Percentiles rank a stretch among this genome's conserved stretches.
These are phyloP conservation scores for Sporothrix humicola DNA, from an alignment of 2,329 filamentous ascomycete species.

Conservation along the genomic window DNA sequence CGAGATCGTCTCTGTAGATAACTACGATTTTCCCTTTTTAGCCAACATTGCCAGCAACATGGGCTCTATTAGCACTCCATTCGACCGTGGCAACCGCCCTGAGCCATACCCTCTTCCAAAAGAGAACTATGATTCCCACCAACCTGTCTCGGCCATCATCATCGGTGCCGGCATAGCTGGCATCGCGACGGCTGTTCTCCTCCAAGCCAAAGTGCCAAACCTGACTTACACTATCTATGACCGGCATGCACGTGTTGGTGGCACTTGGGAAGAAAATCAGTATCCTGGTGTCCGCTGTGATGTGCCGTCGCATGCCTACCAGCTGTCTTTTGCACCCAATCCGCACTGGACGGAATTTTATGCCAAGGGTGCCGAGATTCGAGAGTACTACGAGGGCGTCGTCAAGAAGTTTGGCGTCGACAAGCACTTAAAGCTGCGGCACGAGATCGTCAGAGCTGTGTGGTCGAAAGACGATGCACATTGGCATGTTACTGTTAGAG, in stretches of 20 bases:
- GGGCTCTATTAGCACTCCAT: background rate
- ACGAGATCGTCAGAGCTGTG: background rate
- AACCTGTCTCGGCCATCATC: conserved; percentile 30
- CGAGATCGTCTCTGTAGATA: too few species aligned
- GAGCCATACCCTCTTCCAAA: conserved; percentile 6
- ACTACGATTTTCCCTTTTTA: too few species aligned
- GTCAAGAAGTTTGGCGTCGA: conserved; percentile 26
- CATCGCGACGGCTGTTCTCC: conserved; percentile 43
- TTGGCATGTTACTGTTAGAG: conserved; percentile 3
- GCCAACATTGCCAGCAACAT: background rate
- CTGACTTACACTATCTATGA: conserved; percentile 34
- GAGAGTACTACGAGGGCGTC: conserved; percentile 34
- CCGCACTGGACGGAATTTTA: conserved; percentile 37
- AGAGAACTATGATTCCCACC: background rate
- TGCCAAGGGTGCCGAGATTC: conserved; percentile 37
- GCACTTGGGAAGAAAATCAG: conserved; percentile 55
- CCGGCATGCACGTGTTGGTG: conserved; percentile 6
- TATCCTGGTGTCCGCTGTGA: conserved; percentile 45
- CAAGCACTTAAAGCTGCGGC: conserved; percentile 22
- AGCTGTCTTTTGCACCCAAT: conserved; percentile 37
- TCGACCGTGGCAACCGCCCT: conserved; percentile 17
- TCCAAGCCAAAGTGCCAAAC: conserved; percentile 37
- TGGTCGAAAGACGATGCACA: background rate
- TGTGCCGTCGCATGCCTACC: conserved; percentile 39
- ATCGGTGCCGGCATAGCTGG: conserved; percentile 59